Conservation (phyloP, 495 filamentous ascomycete species). For the Podospora didyma region DNA sequence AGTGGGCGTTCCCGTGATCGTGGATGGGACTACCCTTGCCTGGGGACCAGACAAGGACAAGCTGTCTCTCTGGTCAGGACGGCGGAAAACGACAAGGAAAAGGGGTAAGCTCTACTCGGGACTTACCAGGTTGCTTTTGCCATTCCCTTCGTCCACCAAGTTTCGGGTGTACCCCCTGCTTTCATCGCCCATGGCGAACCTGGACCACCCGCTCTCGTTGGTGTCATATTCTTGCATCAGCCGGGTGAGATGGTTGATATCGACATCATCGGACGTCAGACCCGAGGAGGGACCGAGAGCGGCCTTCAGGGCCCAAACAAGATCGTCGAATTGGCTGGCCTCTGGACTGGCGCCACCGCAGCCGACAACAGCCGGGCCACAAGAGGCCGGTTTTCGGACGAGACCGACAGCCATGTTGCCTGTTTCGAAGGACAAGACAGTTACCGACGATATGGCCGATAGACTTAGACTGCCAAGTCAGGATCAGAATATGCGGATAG, state of each 20-base stretch:
- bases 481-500: neutral
- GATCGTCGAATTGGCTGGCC: constrained; percentile 58
- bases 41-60: constrained; percentile 90
- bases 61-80: constrained; percentile 38
- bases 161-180: constrained; percentile 77
- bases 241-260: constrained; percentile 60
- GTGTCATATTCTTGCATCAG: constrained; percentile 72
- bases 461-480: neutral
- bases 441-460: neutral
- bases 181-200: constrained; percentile 63
- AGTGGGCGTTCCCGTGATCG: constrained; percentile 83
- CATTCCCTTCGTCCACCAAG: constrained; percentile 84
- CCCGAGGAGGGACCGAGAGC: constrained; percentile 75
- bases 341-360: too few species aligned
- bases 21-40: constrained; percentile 83
- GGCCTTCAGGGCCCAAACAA: constrained; percentile 66
- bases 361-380: neutral
- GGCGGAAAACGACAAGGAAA: constrained; percentile 7
- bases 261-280: constrained; percentile 72
- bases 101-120: neutral
- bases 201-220: constrained; percentile 62
- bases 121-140: constrained; percentile 81
- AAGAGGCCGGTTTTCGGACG: constrained; percentile 8
- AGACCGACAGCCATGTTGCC: constrained; percentile 25
- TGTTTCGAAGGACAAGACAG: neutral